Evolutionary conservation across 31 red algal species (phyloP).

Genomic region (Bonnemaisonia californica): DNA sequence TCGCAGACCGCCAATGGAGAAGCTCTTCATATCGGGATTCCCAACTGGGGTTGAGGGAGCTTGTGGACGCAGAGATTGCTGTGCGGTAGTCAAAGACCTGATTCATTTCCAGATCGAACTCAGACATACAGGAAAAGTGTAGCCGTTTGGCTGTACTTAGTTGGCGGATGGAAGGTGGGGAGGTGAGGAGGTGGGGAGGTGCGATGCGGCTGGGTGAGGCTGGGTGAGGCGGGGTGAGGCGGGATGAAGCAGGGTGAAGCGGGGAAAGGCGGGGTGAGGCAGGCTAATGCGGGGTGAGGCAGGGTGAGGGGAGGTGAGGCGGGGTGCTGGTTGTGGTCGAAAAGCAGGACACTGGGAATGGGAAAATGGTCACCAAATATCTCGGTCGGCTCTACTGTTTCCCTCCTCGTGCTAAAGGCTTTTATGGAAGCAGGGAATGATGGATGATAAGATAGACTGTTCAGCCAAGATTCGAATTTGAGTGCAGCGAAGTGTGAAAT

Average conservation of each 20-base stretch:
- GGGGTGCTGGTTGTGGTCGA: too few species aligned
- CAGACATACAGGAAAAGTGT: neutral
- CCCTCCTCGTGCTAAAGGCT: neutral
- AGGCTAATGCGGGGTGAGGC: too few species aligned
- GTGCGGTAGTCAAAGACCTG: neutral
- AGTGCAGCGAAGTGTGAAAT: neutral
- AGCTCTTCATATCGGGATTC: slow-evolving; percentile 65
- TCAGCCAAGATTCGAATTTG: too few species aligned
- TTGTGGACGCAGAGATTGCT: slow-evolving; percentile 1
- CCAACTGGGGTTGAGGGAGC: slow-evolving; percentile 53
- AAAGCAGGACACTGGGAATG: too few species aligned
- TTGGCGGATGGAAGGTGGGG: slow-evolving; percentile 1
- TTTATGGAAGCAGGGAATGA: neutral
- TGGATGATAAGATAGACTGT: too few species aligned
- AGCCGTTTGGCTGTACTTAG: neutral
- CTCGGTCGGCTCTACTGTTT: neutral
- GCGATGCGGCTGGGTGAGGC: neutral
- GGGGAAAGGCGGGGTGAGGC: too few species aligned
- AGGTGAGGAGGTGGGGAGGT: neutral
- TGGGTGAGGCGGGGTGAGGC: neutral
- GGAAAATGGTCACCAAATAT: too few species aligned
- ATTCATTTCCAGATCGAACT: slow-evolving; percentile 27
- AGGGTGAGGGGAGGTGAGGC: too few species aligned
- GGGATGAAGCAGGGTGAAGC: neutral
- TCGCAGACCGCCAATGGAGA: slow-evolving; percentile 43